phyloP scores from a whole-genome alignment of 495 filamentous ascomycete genomes.

The Penicillium coffeae region DNA sequence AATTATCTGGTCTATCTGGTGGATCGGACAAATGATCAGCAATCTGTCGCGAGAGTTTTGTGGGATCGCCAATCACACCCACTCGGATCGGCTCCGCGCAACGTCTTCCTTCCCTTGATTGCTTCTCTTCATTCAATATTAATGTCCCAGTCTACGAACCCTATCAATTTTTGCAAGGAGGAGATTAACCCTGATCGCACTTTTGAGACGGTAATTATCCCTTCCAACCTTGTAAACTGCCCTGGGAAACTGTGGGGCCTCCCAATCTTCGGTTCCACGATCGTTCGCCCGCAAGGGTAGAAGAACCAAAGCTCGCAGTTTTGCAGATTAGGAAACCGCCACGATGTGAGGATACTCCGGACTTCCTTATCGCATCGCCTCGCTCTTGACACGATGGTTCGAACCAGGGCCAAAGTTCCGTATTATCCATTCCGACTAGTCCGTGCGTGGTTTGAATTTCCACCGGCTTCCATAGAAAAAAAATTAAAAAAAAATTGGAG shows the following conservation, averaged over 20 bases:
- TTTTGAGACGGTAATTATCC: background rate
- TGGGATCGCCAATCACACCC: background rate
- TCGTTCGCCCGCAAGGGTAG: background rate
- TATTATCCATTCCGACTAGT: background rate
- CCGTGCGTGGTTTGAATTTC: background rate
- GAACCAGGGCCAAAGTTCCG: background rate
- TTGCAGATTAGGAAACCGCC: too few relatives aligned
- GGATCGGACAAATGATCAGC: slow-evolving; percentile 7
- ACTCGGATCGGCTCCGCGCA: background rate
- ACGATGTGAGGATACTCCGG: too few relatives aligned
- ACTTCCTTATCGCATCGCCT: background rate
- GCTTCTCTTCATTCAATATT: too few relatives aligned
- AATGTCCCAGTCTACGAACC: slow-evolving; percentile 1
- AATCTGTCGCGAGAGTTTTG: slow-evolving; percentile 6
- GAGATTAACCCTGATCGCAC: background rate
- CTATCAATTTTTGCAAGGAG: slow-evolving; percentile 11
- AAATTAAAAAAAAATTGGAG: slow-evolving; percentile 10
- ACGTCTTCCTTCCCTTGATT: background rate
- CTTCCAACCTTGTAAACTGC: background rate
- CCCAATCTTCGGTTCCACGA: background rate
- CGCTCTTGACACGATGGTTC: background rate
- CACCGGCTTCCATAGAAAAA: background rate
- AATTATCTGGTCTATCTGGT: too few relatives aligned
- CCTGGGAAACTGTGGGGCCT: background rate
- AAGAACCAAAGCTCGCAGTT: background rate